Percentiles rank a stretch among this genome's conserved stretches.
phyloP scores from a whole-genome alignment of 2,329 filamentous ascomycete species.

The Calonectria naviculata region DNA sequence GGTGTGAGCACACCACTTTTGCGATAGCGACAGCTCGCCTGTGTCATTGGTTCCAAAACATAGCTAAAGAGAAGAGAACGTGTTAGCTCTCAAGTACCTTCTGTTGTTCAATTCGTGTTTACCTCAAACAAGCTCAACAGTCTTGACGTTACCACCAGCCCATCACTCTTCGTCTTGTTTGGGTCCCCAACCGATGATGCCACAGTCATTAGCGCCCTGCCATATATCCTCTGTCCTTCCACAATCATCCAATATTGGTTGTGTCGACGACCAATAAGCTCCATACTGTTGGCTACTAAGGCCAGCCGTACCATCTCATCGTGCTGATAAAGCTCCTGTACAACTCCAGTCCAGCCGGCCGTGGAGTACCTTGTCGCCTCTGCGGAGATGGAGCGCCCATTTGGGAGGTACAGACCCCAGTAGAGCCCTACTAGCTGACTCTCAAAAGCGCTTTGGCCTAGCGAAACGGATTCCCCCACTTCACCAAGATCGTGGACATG shows the following conservation, averaged over 20 bases:
- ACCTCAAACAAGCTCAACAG: neutral
- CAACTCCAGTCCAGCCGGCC: neutral
- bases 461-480: neutral
- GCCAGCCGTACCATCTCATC: neutral
- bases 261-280: neutral
- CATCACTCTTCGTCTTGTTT: neutral
- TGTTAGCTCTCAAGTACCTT: neutral
- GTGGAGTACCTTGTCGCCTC: conserved; percentile 1
- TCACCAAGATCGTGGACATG: neutral
- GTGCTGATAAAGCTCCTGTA: neutral
- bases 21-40: neutral
- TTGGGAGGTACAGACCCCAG: neutral
- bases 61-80: neutral
- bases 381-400: neutral
- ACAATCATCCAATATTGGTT: neutral
- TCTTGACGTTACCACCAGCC: neutral
- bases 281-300: neutral
- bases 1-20: neutral
- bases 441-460: neutral
- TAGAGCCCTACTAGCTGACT: neutral
- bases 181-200: neutral
- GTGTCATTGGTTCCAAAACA: neutral
- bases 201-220: neutral
- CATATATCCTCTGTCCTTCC: neutral
- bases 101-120: neutral